phyloP scores from a whole-genome alignment of 768 basidiomycete genomes.

The Tulasnella sp. region DNA sequence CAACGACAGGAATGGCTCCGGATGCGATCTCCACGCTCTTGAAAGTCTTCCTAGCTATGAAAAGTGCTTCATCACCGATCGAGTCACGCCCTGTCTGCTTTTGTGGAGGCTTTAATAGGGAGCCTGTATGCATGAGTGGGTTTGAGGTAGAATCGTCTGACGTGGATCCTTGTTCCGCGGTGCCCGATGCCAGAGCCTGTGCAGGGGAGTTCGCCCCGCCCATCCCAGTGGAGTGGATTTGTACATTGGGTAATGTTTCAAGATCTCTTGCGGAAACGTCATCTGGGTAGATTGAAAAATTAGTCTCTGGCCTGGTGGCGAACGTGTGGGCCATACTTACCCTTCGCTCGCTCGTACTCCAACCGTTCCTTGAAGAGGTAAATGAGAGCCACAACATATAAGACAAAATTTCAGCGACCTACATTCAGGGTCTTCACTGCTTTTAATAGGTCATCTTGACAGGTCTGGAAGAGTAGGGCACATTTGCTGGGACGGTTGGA shows the following conservation, averaged over 20 bases:
- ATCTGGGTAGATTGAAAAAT: no score
- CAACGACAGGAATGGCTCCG: neutral
- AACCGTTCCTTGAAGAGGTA: neutral
- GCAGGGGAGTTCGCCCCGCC: neutral
- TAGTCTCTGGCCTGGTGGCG: no score
- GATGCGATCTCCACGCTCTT: neutral
- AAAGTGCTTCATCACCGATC: neutral
- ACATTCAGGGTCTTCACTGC: neutral
- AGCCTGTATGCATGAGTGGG: no score
- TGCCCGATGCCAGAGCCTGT: no score
- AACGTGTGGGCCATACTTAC: neutral
- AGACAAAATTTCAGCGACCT: neutral
- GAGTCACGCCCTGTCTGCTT: neutral
- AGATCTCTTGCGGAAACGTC: no score
- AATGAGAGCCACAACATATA: neutral
- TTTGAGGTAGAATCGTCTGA: neutral
- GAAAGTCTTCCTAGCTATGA: neutral
- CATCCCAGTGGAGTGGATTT: neutral
- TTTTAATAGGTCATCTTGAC: neutral
- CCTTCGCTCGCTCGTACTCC: neutral
- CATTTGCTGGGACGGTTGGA: slow-evolving; percentile 1
- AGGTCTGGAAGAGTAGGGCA: neutral
- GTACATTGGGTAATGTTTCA: neutral
- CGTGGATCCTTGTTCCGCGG: neutral
- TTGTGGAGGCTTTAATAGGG: neutral